Conservation (phyloP, 305 asterid species). For the Solanum chacoense region DNA sequence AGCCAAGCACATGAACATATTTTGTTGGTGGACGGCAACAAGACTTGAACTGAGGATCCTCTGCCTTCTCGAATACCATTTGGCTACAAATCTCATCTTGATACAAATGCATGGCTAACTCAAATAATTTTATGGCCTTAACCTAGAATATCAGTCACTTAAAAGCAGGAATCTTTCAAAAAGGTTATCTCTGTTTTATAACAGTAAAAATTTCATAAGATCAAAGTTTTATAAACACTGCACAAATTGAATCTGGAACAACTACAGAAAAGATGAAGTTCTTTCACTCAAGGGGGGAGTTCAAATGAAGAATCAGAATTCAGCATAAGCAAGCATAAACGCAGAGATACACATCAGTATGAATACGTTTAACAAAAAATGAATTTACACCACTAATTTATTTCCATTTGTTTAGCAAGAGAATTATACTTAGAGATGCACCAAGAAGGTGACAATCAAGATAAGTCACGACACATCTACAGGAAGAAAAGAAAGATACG, state of each 20-base stretch:
- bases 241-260: neutral
- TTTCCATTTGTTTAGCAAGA: neutral
- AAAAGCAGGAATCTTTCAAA: neutral
- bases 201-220: neutral
- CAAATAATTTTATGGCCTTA: neutral
- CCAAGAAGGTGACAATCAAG: neutral
- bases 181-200: neutral
- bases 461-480: neutral
- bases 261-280: neutral
- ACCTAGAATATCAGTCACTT: neutral
- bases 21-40: neutral
- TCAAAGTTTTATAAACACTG: neutral
- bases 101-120: neutral
- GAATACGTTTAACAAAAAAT: neutral
- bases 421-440: neutral
- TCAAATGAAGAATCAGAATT: neutral
- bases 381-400: neutral
- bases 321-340: neutral
- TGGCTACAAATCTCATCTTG: neutral
- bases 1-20: neutral
- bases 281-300: neutral
- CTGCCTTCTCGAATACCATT: neutral
- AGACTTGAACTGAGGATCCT: neutral
- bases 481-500: neutral
- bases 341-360: neutral